Percentiles rank a stretch among this genome's conserved stretches.
Evolutionary conservation across 1,284 basidiomycete species (phyloP).

Genomic region (Apiotrichum laibachii): DNA sequence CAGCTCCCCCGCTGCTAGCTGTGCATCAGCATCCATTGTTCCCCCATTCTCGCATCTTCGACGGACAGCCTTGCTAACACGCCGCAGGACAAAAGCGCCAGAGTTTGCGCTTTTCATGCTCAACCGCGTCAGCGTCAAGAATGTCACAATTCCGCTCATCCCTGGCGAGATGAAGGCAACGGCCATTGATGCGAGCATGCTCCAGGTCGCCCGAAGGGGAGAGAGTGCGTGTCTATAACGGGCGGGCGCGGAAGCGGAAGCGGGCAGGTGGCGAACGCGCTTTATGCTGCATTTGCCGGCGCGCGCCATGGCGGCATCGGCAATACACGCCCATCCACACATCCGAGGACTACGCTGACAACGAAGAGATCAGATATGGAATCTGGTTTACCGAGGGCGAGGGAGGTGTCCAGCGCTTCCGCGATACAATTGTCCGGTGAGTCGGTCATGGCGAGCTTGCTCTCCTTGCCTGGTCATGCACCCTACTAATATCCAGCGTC

Average conservation of each 20-base stretch:
- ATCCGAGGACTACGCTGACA: background rate
- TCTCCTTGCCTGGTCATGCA: too few relatives aligned
- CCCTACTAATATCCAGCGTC: slow-evolving; percentile 25
- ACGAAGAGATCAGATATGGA: slow-evolving; percentile 24
- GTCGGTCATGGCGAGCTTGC: background rate
- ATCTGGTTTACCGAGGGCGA: slow-evolving; percentile 43
- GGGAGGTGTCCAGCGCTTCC: slow-evolving; percentile 32
- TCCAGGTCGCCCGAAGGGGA: slow-evolving; percentile 42
- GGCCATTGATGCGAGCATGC: slow-evolving; percentile 33
- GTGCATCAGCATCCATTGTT: background rate
- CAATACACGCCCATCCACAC: too few relatives aligned
- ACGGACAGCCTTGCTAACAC: background rate
- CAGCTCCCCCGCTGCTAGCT: background rate
- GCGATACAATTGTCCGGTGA: slow-evolving; percentile 32
- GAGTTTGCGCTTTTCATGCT: slow-evolving; percentile 46
- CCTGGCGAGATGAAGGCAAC: slow-evolving; percentile 46
- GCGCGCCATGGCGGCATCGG: too few relatives aligned
- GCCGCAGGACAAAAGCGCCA: slow-evolving; percentile 34
- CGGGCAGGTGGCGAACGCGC: background rate
- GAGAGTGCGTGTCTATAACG: slow-evolving; percentile 37
- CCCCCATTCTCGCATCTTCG: background rate
- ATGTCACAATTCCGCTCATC: slow-evolving; percentile 38
- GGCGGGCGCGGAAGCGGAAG: background rate
- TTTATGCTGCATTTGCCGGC: background rate
- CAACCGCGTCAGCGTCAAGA: slow-evolving; percentile 42